Percentiles rank a stretch among this genome's conserved stretches.
Conservation (phyloP, 208 protist species). For the Trypanosoma platydactyli region DNA sequence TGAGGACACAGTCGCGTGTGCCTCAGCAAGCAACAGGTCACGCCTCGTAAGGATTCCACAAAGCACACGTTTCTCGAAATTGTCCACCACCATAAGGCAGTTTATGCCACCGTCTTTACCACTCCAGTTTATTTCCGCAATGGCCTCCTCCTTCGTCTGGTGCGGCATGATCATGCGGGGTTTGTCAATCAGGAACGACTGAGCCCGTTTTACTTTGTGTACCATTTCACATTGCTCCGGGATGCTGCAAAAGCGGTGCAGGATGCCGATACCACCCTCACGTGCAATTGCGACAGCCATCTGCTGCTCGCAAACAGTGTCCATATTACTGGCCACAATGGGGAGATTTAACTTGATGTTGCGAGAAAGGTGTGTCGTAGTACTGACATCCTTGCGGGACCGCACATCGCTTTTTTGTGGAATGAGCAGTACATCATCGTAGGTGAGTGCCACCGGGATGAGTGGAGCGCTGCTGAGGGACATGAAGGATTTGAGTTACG, state of each 20-base stretch:
- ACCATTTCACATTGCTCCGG: conserved; percentile 89
- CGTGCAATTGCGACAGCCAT: conserved; percentile 85
- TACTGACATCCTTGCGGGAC: conserved; percentile 69
- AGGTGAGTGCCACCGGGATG: conserved; percentile 73
- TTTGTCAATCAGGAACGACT: conserved; percentile 88
- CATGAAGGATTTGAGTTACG: conserved; percentile 8
- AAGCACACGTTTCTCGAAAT: conserved; percentile 41
- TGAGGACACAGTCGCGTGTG: conserved; percentile 33
- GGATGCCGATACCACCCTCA: conserved; percentile 88
- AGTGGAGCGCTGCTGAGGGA: conserved; percentile 26
- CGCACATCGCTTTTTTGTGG: conserved; percentile 75
- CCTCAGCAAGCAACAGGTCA: conserved; percentile 71
- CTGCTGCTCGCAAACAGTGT: conserved; percentile 90
- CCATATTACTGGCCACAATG: conserved; percentile 92
- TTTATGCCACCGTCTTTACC: conserved; percentile 75
- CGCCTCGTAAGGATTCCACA: conserved; percentile 62
- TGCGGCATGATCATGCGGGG: conserved; percentile 73
- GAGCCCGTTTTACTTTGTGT: conserved; percentile 88
- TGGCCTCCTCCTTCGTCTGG: conserved; percentile 59
- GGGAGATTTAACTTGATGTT: conserved; percentile 78
- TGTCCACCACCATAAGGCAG: conserved; percentile 80
- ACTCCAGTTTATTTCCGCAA: conserved; percentile 64
- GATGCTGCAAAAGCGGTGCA: conserved; percentile 89
- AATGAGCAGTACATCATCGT: conserved; percentile 90
- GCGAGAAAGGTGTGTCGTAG: conserved; percentile 63